Evolutionary conservation across 1,139 yeast species (phyloP), one percentile per base, ranked within the genome.

Genomic region (Hansenula anomala): DNA sequence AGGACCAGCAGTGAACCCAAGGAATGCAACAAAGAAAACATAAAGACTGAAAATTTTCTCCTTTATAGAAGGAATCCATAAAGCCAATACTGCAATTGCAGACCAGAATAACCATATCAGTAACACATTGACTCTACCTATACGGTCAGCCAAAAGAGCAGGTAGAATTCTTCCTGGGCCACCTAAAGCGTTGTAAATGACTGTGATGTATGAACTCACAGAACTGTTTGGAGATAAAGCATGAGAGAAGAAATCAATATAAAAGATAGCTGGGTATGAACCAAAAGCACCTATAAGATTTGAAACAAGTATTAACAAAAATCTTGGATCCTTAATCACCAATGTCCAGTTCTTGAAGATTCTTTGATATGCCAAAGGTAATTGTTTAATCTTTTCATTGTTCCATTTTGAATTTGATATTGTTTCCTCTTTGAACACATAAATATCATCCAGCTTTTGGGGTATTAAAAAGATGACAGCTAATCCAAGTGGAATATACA

Each of bases 121-220:
- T 16, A 48, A 24, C 6, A 42, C 40, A 36, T 50, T 48, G 3
- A 34, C 36, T 17, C 54, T 39, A 2, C 54, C 54, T 17, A 50
- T 30, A 13, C 37, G 38, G 32, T 50, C 54, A 29, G 52, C 42
- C 4, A 41, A 13, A 3, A 46, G 33, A 3, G 51, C 52, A 2
- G 54, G 52, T 15, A 50, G 8, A 3, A 50, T 37, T 27, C 54
- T 37, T 4, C 54, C 54, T 9, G 54, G 54, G 2, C 43, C 42
- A 15, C 54, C 54, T 34, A 47, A 30, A 4, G 44, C 39, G 33
- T 43, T 47, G 34, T 41, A 50, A 11, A 50, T 39, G 12, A 48
- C 47, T 13, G 46, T 33, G 3, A 48, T 24, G 28, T 47, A 48
- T 6, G 44, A n/a, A n/a, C n/a, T n/a, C n/a, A n/a, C n/a, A n/a